Conservation (phyloP, 192 early-diverging fungal genomes). For the Helicostylum pulchrum region DNA sequence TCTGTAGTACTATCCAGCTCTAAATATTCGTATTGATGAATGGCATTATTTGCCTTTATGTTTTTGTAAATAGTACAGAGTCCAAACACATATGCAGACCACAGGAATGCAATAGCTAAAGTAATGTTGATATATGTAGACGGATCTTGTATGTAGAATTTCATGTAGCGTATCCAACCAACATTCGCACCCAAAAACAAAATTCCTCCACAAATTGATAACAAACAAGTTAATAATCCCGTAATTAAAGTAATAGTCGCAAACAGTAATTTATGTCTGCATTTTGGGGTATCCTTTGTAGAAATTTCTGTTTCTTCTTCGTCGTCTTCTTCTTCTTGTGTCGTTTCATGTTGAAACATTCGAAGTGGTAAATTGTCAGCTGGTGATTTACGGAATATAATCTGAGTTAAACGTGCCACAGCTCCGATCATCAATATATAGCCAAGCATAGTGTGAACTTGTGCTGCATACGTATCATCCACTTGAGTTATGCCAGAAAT, state of each 20-base stretch:
- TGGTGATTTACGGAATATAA: constrained; percentile 24
- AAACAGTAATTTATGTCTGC: constrained; percentile 18
- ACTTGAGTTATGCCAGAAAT: not conserved
- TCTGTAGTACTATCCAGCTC: not conserved
- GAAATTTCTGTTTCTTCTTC: not conserved
- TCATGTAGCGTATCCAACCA: constrained; percentile 35
- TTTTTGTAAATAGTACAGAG: constrained; percentile 16
- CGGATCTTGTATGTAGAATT: constrained; percentile 37
- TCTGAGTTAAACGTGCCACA: constrained; percentile 11
- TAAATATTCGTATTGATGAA: constrained; percentile 6
- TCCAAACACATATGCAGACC: constrained; percentile 25
- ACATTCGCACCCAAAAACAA: constrained; percentile 39
- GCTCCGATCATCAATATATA: constrained; percentile 18
- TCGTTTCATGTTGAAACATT: constrained; percentile 8
- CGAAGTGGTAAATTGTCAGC: constrained; percentile 19
- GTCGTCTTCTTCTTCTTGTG: constrained; percentile 13
- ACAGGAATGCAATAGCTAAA: constrained; percentile 37
- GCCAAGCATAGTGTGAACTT: constrained; percentile 14
- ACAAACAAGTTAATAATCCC: constrained; percentile 36
- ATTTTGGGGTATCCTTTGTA: constrained; percentile 7
- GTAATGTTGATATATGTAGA: constrained; percentile 43
- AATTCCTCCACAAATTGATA: constrained; percentile 38
- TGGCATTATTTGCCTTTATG: not conserved
- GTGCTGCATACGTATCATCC: constrained; percentile 9
- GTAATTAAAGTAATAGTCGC: constrained; percentile 37